Evolutionary conservation across 768 basidiomycete species (phyloP).

Genomic region (Hygrophorus russula): DNA sequence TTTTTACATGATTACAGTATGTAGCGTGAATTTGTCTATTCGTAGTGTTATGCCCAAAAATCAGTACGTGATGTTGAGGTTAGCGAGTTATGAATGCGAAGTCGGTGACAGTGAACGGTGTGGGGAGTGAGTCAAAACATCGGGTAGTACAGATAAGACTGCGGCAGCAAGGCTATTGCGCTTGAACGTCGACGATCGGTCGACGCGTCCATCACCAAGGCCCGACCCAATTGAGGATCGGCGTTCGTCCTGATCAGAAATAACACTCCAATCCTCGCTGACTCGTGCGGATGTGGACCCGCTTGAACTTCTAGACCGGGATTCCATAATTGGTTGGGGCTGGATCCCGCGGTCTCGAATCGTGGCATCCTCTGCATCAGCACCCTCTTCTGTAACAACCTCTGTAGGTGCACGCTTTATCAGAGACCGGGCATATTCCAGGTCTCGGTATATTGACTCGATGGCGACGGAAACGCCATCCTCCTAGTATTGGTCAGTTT

Average conservation of each 20-base stretch:
- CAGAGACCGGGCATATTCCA: conserved; percentile 86
- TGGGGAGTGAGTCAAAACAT: conserved; percentile 32
- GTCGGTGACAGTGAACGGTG: conserved; percentile 30
- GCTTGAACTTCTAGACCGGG: conserved; percentile 41
- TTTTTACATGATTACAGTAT: conserved; percentile 8
- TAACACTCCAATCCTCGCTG: conserved; percentile 84
- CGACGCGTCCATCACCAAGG: conserved; percentile 25
- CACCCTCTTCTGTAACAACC: conserved; percentile 12
- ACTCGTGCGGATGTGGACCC: conserved; percentile 42
- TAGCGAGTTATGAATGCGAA: conserved; percentile 13
- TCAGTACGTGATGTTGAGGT: neutral
- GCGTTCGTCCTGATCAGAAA: conserved; percentile 63
- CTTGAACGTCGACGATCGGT: conserved; percentile 30
- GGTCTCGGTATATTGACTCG: conserved; percentile 90
- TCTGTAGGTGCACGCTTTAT: conserved; percentile 49
- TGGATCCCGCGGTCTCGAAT: neutral
- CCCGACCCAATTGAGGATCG: conserved; percentile 46
- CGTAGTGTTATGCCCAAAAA: neutral
- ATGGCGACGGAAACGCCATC: conserved; percentile 90
- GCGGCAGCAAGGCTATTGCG: conserved; percentile 55
- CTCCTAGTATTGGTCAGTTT: conserved; percentile 43
- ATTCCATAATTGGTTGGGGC: conserved; percentile 15
- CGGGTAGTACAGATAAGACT: conserved; percentile 50
- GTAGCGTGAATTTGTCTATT: neutral
- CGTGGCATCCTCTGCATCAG: conserved; percentile 24